Percentiles rank a stretch among this genome's conserved stretches.
phyloP scores from a whole-genome alignment of 176 grass and related monocot genomes.

The Bonia amplexicaulis region DNA sequence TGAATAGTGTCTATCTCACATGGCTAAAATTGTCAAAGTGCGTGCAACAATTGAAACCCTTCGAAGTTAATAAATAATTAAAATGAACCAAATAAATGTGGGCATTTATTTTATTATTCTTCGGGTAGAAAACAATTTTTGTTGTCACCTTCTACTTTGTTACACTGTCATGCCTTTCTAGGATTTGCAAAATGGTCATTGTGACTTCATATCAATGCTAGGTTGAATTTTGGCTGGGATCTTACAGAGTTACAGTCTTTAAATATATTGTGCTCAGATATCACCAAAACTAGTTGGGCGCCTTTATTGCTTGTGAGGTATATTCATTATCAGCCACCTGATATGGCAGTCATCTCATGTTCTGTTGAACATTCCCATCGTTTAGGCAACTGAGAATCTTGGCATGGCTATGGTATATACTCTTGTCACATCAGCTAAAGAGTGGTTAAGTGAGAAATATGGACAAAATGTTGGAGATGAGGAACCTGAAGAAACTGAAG shows the following conservation, averaged over 20 bases:
- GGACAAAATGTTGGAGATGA: slow-evolving; percentile 50
- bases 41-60: not conserved
- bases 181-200: slow-evolving; percentile 8
- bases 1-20: not conserved
- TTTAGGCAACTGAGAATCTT: slow-evolving; percentile 85
- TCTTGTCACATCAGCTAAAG: slow-evolving; percentile 87
- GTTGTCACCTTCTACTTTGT: not conserved
- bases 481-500: slow-evolving; percentile 54
- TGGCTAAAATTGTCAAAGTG: not conserved
- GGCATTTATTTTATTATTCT: not conserved
- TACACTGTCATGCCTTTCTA: not conserved
- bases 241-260: not conserved
- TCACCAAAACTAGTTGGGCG: not conserved
- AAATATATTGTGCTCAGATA: slow-evolving; percentile 14
- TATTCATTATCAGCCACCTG: slow-evolving; percentile 18
- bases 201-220: not conserved
- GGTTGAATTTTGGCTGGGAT: not conserved
- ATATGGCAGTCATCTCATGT: slow-evolving; percentile 2
- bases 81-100: not conserved
- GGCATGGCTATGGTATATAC: slow-evolving; percentile 99
- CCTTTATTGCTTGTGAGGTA: not conserved
- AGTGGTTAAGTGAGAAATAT: slow-evolving; percentile 92
- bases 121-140: not conserved
- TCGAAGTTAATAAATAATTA: slow-evolving; percentile 19
- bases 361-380: slow-evolving; percentile 23